phyloP scores from a whole-genome alignment of 257 asterid genomes.

The Cynanchum wilfordii region DNA sequence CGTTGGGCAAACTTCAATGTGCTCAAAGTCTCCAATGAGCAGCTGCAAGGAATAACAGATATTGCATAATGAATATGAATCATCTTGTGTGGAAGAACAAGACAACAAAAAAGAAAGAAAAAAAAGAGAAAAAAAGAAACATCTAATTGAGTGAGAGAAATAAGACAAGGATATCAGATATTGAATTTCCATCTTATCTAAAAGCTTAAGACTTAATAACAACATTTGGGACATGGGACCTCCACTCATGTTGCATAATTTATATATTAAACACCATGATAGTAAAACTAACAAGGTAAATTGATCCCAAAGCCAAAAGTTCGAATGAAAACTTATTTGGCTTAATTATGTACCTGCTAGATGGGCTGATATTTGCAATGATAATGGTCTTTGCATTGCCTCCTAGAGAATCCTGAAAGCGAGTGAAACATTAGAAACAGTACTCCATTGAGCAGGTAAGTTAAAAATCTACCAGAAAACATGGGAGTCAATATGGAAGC shows the following conservation, averaged over 20 bases:
- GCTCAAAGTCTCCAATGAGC: conserved; percentile 78
- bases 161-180: not conserved
- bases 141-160: not conserved
- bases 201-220: not conserved
- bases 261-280: not conserved
- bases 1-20: conserved; percentile 91
- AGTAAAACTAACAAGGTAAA: not conserved
- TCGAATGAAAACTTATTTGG: not conserved
- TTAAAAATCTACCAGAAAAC: not conserved
- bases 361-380: conserved; percentile 91
- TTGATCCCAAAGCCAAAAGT: not conserved
- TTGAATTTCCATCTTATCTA: not conserved
- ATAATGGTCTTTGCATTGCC: conserved; percentile 97
- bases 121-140: too few relatives aligned
- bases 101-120: not conserved
- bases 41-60: conserved; percentile 38
- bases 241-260: too few relatives aligned
- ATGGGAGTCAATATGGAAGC: not conserved
- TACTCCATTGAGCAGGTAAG: not conserved
- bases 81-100: not conserved
- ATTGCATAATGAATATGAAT: not conserved
- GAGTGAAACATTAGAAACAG: not conserved
- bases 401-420: conserved; percentile 83
- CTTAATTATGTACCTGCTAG: conserved; percentile 48
- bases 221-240: not conserved